These are phyloP conservation scores for Aschersonia sp. DNA, from an alignment of 2,329 filamentous ascomycete genomes.

Conservation along the genomic window DNA sequence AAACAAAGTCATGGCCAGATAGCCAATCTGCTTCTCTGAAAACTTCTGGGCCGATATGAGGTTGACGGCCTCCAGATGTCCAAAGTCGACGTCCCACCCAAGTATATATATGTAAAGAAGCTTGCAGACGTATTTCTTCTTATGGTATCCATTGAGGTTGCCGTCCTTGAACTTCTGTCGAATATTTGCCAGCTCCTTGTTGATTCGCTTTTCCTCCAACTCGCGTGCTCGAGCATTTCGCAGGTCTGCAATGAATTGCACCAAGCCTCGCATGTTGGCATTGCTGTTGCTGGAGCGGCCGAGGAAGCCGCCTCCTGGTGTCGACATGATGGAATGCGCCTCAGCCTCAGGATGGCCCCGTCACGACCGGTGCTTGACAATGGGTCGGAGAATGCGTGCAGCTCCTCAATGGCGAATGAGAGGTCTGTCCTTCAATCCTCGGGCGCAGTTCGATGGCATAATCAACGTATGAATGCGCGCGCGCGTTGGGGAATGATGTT, in stretches of 20 bases:
- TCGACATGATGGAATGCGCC: constrained; percentile 30
- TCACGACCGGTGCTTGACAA: not conserved
- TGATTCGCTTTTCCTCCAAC: constrained; percentile 96
- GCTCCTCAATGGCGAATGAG: not conserved
- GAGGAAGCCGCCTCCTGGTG: constrained; percentile 45
- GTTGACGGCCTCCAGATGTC: constrained; percentile 95
- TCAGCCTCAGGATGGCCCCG: constrained; percentile 3
- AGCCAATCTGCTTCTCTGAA: constrained; percentile 98
- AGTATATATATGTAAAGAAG: constrained; percentile 98
- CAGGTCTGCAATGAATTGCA: constrained; percentile 96
- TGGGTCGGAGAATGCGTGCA: not conserved
- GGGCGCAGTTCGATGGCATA: too few relatives aligned
- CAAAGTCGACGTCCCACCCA: constrained; percentile 98
- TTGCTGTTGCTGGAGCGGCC: constrained; percentile 51
- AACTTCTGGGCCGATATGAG: constrained; percentile 94
- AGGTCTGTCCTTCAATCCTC: too few relatives aligned
- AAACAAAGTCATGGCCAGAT: constrained; percentile 93
- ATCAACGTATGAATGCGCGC: too few relatives aligned
- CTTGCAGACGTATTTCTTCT: constrained; percentile 99
- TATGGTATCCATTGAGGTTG: constrained; percentile 88
- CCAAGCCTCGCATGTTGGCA: constrained; percentile 66
- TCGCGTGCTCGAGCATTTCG: constrained; percentile 90
- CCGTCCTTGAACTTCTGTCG: constrained; percentile 96
- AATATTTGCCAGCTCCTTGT: constrained; percentile 98
- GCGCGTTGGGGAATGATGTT: too few relatives aligned